Percentiles rank a stretch among this genome's conserved stretches.
Conservation (phyloP, 2,329 filamentous ascomycete genomes). For the Ophiostoma australiae region DNA sequence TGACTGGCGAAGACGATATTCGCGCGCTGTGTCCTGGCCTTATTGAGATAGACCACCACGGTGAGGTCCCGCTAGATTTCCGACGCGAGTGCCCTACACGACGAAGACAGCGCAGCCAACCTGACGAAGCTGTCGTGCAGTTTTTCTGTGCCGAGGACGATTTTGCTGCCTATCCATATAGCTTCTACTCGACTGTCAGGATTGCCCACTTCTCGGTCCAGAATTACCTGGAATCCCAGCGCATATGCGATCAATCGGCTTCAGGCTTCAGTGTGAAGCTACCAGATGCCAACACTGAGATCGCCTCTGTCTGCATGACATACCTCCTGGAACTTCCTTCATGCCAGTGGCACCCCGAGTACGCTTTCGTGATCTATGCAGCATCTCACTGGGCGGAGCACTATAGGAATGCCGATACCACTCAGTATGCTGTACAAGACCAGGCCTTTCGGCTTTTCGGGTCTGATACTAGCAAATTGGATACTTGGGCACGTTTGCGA, state of each 20-base stretch:
- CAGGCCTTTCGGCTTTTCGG: background rate
- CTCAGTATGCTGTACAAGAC: background rate
- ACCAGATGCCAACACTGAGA: conserved; percentile 21
- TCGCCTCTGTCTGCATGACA: conserved; percentile 24
- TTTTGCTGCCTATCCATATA: background rate
- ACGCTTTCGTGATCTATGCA: background rate
- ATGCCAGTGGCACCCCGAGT: background rate
- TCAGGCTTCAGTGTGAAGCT: conserved; percentile 19
- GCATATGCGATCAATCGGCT: background rate
- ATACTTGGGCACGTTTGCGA: background rate
- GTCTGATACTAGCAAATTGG: background rate
- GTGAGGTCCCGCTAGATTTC: background rate
- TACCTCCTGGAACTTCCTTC: conserved; percentile 22
- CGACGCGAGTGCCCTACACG: background rate
- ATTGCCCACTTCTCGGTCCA: conserved; percentile 9
- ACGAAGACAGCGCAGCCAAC: background rate
- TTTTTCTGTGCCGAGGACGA: background rate
- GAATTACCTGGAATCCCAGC: background rate
- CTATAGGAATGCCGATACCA: background rate
- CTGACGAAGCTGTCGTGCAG: background rate
- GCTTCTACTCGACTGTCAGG: background rate
- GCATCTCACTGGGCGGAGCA: background rate
- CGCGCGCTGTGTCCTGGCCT: background rate
- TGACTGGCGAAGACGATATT: conserved; percentile 1
- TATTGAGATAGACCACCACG: background rate